Evolutionary conservation across 2,329 filamentous ascomycete species (phyloP).

Genomic region (Aspergillus sp.): DNA sequence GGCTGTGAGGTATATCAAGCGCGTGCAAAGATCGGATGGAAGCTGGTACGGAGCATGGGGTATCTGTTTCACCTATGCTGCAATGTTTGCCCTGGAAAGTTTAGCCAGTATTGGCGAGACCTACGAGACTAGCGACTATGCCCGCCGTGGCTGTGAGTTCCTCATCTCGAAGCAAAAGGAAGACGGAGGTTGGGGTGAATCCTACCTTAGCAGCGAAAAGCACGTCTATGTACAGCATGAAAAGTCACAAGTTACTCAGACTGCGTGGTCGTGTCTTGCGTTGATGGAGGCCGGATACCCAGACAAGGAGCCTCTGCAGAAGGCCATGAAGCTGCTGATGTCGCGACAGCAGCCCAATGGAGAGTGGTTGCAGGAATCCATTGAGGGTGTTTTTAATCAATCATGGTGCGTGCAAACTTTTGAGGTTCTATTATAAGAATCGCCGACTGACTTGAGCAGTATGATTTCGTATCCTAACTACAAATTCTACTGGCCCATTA

Average conservation of each 20-base stretch:
- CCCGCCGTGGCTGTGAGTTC: constrained; percentile 77
- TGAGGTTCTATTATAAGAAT: constrained; percentile 5
- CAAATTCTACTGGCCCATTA: constrained; percentile 93
- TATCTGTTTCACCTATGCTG: constrained; percentile 96
- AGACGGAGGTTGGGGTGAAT: constrained; percentile 96
- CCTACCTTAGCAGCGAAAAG: constrained; percentile 78
- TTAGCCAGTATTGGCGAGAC: constrained; percentile 76
- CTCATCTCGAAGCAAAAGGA: constrained; percentile 75
- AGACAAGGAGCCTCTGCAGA: constrained; percentile 65
- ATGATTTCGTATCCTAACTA: constrained; percentile 99
- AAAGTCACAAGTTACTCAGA: constrained; percentile 87
- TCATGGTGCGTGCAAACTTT: constrained; percentile 62
- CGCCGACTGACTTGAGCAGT: constrained; percentile 37
- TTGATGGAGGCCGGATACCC: constrained; percentile 81
- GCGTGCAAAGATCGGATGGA: constrained; percentile 72
- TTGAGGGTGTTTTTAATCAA: constrained; percentile 98
- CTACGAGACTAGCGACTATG: constrained; percentile 66
- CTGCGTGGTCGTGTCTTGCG: constrained; percentile 80
- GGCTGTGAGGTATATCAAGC: constrained; percentile 78
- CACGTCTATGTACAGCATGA: constrained; percentile 71
- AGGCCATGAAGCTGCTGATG: constrained; percentile 77
- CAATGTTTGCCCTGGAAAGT: constrained; percentile 92
- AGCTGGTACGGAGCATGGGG: constrained; percentile 98
- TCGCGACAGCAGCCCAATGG: constrained; percentile 78
- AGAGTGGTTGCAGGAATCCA: constrained; percentile 91